Evolutionary conservation across 208 protist species (phyloP), one percentile per base, ranked within the genome.

Genomic region (Leishmania major): DNA sequence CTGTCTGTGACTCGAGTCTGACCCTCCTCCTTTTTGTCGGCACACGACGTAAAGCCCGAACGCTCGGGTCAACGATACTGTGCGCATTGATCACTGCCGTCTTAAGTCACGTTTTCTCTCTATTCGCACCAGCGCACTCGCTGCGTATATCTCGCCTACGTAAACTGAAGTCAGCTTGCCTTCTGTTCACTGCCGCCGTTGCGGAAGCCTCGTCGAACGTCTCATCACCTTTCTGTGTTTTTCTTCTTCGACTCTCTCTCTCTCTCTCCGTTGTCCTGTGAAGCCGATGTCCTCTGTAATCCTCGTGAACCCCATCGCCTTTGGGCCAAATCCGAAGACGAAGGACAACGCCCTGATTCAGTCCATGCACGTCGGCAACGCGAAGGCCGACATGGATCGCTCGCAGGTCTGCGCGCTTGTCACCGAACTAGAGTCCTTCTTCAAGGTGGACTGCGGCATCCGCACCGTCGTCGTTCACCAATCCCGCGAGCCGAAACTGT

Each of bases 351-450:
- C 64, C 15, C 80, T 89, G 35, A 80, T 87, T 69, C 53, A 66
- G 53, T 84, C 80, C 25, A 75, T 79, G 77, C 79, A 75, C 40
- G 83, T 89, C 72, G 87, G 82, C 78, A 81, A 77, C 74, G 60
- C 84, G 25, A 77, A 86, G 78, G 79, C 79, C 28, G 88, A 88
- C 73, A 87, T 77, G 69, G 88, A 91, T 75, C 78, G 79, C 15
- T 60, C 79, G 45, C 85, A 84, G n/a, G 57, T 88, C n/a, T 84
- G 78, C 77, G 43, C 79, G 75, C 74, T 88, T 53, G 59, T 83
- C 35, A 66, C 81, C 1, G 74, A 86, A 47, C 80, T 86, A 25
- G 49, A 73, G 49, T 28, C 37, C 37, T 81, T 88, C 73, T 79
- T 84, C 49, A 66, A 59, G n/a, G 72, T 35, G 25, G 64, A 81